Evolutionary conservation across 225 moss, liverwort and hornwort species (phyloP).

Genomic region (Asterella californica): DNA sequence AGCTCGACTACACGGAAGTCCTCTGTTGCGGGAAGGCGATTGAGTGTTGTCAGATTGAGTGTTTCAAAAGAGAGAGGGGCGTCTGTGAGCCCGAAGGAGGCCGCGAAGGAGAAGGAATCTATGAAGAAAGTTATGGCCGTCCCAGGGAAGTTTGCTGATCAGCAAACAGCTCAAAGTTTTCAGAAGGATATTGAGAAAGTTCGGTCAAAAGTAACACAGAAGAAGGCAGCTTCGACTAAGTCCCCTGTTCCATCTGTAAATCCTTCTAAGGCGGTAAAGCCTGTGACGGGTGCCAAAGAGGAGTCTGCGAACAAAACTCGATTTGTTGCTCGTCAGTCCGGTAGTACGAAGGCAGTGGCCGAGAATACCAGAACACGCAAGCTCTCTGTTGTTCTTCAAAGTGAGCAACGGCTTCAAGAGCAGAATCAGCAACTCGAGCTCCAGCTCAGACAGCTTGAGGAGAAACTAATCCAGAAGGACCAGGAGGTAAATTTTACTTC

Average conservation of each 20-base stretch:
- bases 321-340: background rate
- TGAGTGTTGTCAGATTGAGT: constrained; percentile 26
- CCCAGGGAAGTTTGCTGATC: constrained; percentile 16
- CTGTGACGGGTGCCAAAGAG: background rate
- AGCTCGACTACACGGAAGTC: background rate
- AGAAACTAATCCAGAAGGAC: constrained; percentile 25
- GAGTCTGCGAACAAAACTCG: constrained; percentile 1
- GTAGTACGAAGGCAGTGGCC: background rate
- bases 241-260: constrained; percentile 12
- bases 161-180: background rate
- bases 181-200: constrained; percentile 19
- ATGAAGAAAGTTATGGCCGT: constrained; percentile 24
- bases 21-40: constrained; percentile 3
- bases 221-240: constrained; percentile 11
- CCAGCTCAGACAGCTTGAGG: constrained; percentile 26
- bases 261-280: constrained; percentile 15
- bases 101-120: background rate
- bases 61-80: constrained; percentile 21
- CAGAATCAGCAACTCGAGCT: constrained; percentile 26
- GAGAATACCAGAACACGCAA: constrained; percentile 27
- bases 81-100: constrained; percentile 14
- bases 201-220: constrained; percentile 23
- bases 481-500: constrained; percentile 12
- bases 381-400: constrained; percentile 30
- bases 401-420: constrained; percentile 35